Conservation (phyloP, 352 stramenopile genomes). For the Paralagenidium karlingii region DNA sequence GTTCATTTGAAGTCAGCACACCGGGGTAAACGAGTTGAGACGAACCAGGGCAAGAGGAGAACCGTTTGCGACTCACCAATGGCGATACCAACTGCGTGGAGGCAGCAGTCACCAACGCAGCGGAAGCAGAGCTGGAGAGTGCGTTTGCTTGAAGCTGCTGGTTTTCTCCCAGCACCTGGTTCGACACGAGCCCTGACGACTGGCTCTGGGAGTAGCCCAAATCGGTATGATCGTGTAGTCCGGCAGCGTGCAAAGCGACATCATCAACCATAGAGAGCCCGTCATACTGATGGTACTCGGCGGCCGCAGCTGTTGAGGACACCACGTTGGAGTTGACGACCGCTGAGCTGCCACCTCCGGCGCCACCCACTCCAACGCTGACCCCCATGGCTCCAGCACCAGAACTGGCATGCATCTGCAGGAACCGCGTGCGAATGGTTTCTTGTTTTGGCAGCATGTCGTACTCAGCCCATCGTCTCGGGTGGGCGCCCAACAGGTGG, state of each 20-base stretch:
- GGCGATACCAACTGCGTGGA: conserved; percentile 15
- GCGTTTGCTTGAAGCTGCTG: conserved; percentile 1
- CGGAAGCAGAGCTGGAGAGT: conserved; percentile 2
- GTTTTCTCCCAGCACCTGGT: conserved; percentile 21
- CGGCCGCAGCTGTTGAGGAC: no score
- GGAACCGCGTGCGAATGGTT: conserved; percentile 27
- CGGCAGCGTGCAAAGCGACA: conserved; percentile 36
- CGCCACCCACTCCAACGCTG: no score
- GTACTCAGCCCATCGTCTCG: conserved; percentile 61
- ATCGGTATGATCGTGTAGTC: conserved; percentile 34
- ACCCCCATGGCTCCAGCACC: no score
- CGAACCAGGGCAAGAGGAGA: neutral
- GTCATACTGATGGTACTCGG: conserved; percentile 54
- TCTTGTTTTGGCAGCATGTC: conserved; percentile 73
- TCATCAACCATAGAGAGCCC: conserved; percentile 51
- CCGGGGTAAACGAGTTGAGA: neutral
- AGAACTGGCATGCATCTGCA: conserved; percentile 52
- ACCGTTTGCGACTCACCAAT: conserved; percentile 16
- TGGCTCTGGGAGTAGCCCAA: conserved; percentile 36
- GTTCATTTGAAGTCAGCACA: no score
- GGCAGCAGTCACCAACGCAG: conserved; percentile 1
- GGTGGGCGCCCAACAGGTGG: conserved; percentile 64
- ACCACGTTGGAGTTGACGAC: no score
- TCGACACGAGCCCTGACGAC: conserved; percentile 14
- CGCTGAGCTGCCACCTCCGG: no score